These are phyloP conservation scores for Vigna hirtella DNA, from an alignment of 306 rosid species.

Conservation along the genomic window DNA sequence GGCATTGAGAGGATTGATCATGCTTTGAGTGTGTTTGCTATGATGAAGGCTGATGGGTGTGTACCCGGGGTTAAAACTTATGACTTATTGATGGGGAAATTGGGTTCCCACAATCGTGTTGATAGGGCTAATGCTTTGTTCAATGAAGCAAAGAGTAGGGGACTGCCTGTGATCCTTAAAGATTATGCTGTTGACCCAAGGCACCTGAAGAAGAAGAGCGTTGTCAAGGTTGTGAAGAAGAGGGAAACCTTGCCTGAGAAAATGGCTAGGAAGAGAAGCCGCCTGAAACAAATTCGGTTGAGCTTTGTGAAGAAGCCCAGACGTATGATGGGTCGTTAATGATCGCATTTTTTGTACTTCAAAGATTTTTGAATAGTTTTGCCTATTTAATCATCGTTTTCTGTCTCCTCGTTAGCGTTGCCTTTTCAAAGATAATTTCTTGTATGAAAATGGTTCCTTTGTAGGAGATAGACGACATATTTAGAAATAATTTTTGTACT, in stretches of 20 bases:
- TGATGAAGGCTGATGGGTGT: slow-evolving; percentile 81
- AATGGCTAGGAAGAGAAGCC: slow-evolving; percentile 93
- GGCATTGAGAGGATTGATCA: slow-evolving; percentile 86
- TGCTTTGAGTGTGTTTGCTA: slow-evolving; percentile 66
- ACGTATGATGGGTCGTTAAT: slow-evolving; percentile 53
- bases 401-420: slow-evolving; percentile 31
- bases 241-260: slow-evolving; percentile 87
- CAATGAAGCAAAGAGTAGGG: slow-evolving; percentile 62
- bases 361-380: slow-evolving; percentile 40
- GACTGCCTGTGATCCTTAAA: slow-evolving; percentile 51
- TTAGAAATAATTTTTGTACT: neutral
- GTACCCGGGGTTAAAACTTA: slow-evolving; percentile 75
- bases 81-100: slow-evolving; percentile 70
- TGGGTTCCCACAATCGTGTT: slow-evolving; percentile 65
- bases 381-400: slow-evolving; percentile 35
- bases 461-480: neutral
- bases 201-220: slow-evolving; percentile 52
- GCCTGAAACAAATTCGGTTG: slow-evolving; percentile 76
- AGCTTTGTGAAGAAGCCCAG: slow-evolving; percentile 82
- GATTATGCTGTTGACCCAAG: slow-evolving; percentile 67
- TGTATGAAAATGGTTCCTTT: slow-evolving; percentile 6
- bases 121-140: slow-evolving; percentile 72
- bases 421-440: slow-evolving; percentile 1
- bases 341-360: slow-evolving; percentile 33
- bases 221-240: slow-evolving; percentile 63